Evolutionary conservation across 768 basidiomycete genomes (phyloP).

Genomic region (Omphalotus guepiniiformis): DNA sequence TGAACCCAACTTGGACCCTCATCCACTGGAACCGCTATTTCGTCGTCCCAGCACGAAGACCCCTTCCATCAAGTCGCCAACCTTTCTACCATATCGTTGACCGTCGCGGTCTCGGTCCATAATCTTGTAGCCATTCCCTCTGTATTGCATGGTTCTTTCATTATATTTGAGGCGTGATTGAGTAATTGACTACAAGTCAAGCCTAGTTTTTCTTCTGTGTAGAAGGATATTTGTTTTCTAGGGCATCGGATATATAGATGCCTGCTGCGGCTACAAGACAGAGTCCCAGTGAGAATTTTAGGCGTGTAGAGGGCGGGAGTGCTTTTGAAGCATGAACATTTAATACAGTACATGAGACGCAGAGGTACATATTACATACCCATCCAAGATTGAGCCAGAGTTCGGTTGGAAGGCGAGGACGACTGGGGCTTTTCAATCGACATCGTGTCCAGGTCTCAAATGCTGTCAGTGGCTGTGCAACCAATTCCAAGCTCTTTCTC

Average conservation of each 20-base stretch:
- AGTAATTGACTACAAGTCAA: no score
- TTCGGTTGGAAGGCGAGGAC: slow-evolving; percentile 5
- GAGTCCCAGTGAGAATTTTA: slow-evolving; percentile 6
- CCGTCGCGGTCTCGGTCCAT: background rate
- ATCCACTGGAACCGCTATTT: slow-evolving; percentile 31
- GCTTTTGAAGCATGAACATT: background rate
- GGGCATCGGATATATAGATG: slow-evolving; percentile 3
- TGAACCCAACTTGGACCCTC: slow-evolving; percentile 23
- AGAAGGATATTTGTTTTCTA: slow-evolving; percentile 3
- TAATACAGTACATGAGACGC: background rate
- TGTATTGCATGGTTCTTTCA: no score
- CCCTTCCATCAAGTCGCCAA: background rate
- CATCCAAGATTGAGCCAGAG: slow-evolving; percentile 7
- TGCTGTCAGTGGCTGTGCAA: no score
- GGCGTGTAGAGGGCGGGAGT: slow-evolving; percentile 6
- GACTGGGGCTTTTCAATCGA: no score
- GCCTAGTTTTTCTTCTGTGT: background rate
- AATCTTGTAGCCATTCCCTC: no score
- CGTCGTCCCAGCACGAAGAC: slow-evolving; percentile 27
- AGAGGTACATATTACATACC: background rate
- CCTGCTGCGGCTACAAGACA: slow-evolving; percentile 5
- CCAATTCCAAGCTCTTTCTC: slow-evolving; percentile 6
- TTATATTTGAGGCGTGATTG: no score
- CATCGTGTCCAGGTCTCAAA: no score
- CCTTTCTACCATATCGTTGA: slow-evolving; percentile 3